These are phyloP conservation scores for Russula earlei DNA, from an alignment of 768 basidiomycete species.

Conservation along the genomic window DNA sequence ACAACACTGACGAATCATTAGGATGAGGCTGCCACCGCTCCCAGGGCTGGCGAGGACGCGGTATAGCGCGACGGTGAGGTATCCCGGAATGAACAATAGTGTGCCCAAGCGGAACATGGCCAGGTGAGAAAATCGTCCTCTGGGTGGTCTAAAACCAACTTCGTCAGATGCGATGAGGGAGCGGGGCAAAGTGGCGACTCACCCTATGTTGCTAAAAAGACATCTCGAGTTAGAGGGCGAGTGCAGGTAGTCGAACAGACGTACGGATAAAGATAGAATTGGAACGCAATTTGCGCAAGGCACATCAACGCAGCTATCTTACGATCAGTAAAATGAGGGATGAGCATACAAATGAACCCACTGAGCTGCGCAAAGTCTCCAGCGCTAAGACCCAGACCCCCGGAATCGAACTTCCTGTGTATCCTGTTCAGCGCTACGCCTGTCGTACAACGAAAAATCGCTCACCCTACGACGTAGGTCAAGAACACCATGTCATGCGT, in stretches of 20 bases:
- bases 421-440: slow-evolving; percentile 1
- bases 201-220: slow-evolving; percentile 31
- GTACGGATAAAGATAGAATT: slow-evolving; percentile 85
- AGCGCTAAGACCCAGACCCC: slow-evolving; percentile 87
- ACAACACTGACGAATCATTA: slow-evolving; percentile 63
- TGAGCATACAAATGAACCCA: slow-evolving; percentile 28
- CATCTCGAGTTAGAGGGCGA: not conserved
- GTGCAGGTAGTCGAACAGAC: slow-evolving; percentile 25
- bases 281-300: slow-evolving; percentile 86
- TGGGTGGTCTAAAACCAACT: slow-evolving; percentile 48
- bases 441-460: slow-evolving; percentile 17
- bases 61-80: slow-evolving; percentile 69
- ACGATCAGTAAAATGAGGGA: slow-evolving; percentile 9
- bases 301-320: slow-evolving; percentile 86
- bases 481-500: slow-evolving; percentile 90
- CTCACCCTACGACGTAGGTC: slow-evolving; percentile 83
- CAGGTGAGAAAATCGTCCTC: slow-evolving; percentile 74
- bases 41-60: slow-evolving; percentile 60
- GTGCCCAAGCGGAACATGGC: slow-evolving; percentile 89
- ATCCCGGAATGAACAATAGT: slow-evolving; percentile 80
- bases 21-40: slow-evolving; percentile 62
- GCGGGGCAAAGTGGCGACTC: not conserved
- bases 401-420: slow-evolving; percentile 65
- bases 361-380: slow-evolving; percentile 89
- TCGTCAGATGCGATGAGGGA: not conserved